Evolutionary conservation across 129 eudicot genomes (phyloP).

Genomic region (Mikania micrantha): DNA sequence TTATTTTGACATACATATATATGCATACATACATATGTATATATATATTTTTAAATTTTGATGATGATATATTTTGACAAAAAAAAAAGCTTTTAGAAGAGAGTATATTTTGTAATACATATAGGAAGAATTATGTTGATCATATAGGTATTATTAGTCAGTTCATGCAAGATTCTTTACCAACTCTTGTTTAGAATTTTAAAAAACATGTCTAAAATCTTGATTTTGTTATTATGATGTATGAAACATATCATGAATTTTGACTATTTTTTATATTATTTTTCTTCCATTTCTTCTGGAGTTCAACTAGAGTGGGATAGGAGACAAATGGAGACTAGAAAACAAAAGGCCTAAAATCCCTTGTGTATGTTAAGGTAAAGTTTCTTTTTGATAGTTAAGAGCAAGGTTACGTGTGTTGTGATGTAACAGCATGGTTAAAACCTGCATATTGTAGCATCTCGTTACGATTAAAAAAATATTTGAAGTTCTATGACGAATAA

Average conservation of each 20-base stretch:
- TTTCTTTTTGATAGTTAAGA: too few relatives aligned
- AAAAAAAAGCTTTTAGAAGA: conserved; percentile 3
- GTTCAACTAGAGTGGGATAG: too few relatives aligned
- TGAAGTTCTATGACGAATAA: too few relatives aligned
- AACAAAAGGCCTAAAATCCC: too few relatives aligned
- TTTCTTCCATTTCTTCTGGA: background rate
- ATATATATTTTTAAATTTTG: too few relatives aligned
- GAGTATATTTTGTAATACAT: conserved; percentile 21
- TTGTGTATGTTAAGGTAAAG: too few relatives aligned
- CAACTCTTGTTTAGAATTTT: conserved; percentile 9
- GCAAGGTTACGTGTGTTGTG: too few relatives aligned
- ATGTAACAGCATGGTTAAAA: too few relatives aligned
- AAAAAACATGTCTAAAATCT: background rate
- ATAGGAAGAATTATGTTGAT: conserved; percentile 22
- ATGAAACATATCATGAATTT: background rate
- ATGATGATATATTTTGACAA: background rate
- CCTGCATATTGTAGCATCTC: too few relatives aligned
- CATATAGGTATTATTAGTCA: background rate
- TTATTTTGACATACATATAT: background rate
- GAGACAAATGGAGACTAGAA: too few relatives aligned
- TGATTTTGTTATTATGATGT: conserved; percentile 5
- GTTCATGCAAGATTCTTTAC: conserved; percentile 17
- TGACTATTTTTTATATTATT: background rate
- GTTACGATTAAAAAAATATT: too few relatives aligned
- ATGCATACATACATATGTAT: too few relatives aligned